These are phyloP conservation scores for Paxillus involutus DNA, from an alignment of 768 basidiomycete genomes.

Conservation along the genomic window DNA sequence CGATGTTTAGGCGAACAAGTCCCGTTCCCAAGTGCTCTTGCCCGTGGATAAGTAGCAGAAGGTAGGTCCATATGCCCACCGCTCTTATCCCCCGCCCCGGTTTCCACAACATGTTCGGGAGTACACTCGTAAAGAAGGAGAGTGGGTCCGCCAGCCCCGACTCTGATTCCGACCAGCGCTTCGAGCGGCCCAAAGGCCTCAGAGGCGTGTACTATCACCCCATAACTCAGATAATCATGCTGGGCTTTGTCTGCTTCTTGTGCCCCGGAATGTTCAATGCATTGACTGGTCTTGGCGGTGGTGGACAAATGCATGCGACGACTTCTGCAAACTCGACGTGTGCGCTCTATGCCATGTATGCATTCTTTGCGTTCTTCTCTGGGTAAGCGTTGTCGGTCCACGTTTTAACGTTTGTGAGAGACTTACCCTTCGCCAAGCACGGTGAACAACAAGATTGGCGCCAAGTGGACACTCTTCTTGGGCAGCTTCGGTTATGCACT, in stretches of 20 bases:
- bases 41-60: conserved; percentile 4
- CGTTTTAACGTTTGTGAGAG: background rate
- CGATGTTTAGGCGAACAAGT: background rate
- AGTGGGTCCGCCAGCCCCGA: background rate
- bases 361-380: conserved; percentile 59
- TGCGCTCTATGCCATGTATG: conserved; percentile 62
- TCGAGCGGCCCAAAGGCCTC: conserved; percentile 47
- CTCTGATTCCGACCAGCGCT: conserved; percentile 21
- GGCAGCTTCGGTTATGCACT: conserved; percentile 74
- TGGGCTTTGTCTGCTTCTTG: conserved; percentile 66
- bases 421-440: conserved; percentile 41
- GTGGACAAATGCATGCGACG: conserved; percentile 65
- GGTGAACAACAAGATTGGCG: conserved; percentile 75
- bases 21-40: background rate
- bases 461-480: conserved; percentile 65
- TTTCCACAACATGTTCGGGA: background rate
- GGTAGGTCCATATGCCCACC: background rate
- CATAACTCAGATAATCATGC: conserved; percentile 56
- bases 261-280: conserved; percentile 71
- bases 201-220: conserved; percentile 59
- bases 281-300: conserved; percentile 74
- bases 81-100: background rate
- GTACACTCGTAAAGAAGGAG: conserved; percentile 2
- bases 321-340: conserved; percentile 72
- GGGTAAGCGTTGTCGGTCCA: conserved; percentile 43